phyloP scores from a whole-genome alignment of 169 alveolate species.

The Plasmodium gaboni region DNA sequence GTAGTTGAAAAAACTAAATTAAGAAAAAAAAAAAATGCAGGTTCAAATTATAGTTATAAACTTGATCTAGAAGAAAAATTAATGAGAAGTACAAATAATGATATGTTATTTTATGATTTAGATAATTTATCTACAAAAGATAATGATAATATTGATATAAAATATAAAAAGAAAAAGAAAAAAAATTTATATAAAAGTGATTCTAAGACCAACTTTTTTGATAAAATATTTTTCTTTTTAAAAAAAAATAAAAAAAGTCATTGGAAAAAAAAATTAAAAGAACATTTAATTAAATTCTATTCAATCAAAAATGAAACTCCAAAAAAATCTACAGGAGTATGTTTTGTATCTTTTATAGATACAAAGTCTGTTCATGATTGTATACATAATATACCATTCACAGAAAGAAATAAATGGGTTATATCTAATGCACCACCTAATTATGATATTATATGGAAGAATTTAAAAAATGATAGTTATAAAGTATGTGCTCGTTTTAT shows the following conservation, averaged over 20 bases:
- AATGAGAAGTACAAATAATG: constrained; percentile 37
- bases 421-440: constrained; percentile 73
- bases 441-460: constrained; percentile 73
- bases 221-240: constrained; percentile 40
- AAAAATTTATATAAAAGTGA: constrained; percentile 15
- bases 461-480: constrained; percentile 51
- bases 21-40: constrained; percentile 9
- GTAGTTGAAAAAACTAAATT: constrained; percentile 4
- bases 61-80: constrained; percentile 27
- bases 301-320: constrained; percentile 69
- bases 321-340: constrained; percentile 69
- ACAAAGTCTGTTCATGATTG: constrained; percentile 74
- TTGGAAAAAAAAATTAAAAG: constrained; percentile 72
- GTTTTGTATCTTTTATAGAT: constrained; percentile 72
- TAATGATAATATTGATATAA: constrained; percentile 30
- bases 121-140: constrained; percentile 55
- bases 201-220: constrained; percentile 25
- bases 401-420: constrained; percentile 63
- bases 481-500: constrained; percentile 63
- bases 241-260: constrained; percentile 68
- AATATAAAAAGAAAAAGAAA: constrained; percentile 27
- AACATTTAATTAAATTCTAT: constrained; percentile 63
- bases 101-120: constrained; percentile 56
- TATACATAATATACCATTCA: constrained; percentile 65
- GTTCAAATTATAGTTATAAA: constrained; percentile 35